Percentiles rank a stretch among this genome's conserved stretches.
Conservation (phyloP, 495 filamentous ascomycete species). For the Neurospora hispaniola region DNA sequence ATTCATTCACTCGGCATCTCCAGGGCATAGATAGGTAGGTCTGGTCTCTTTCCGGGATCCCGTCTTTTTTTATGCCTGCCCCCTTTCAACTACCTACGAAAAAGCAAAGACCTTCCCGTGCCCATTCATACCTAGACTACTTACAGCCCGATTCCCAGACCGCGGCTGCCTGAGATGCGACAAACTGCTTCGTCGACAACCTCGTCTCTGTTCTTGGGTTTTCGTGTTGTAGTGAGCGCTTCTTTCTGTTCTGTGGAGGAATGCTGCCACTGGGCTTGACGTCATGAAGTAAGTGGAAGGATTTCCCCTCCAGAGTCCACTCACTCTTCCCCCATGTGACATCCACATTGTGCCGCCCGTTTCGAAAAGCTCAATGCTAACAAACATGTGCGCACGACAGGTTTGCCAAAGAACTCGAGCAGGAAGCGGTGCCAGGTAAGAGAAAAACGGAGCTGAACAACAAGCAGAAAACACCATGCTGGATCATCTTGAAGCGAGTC, state of each 20-base stretch:
- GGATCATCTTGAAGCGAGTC: background rate
- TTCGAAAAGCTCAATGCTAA: slow-evolving; percentile 1
- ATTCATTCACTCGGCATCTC: background rate
- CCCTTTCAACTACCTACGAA: background rate
- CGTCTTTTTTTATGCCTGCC: background rate
- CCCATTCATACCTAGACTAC: background rate
- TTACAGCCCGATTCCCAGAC: background rate
- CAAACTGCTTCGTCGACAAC: background rate
- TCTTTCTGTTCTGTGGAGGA: background rate
- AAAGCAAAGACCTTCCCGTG: background rate
- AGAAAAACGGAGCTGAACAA: background rate
- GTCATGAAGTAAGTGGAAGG: slow-evolving; percentile 23
- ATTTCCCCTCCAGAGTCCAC: background rate
- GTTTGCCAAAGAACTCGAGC: slow-evolving; percentile 66
- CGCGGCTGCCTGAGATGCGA: background rate
- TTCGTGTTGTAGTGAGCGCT: background rate
- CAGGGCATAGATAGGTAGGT: background rate
- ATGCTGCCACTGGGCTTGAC: slow-evolving; percentile 12
- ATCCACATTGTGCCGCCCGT: background rate
- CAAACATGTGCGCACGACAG: slow-evolving; percentile 24
- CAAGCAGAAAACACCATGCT: background rate
- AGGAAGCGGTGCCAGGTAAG: slow-evolving; percentile 66
- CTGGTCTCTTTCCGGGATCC: background rate
- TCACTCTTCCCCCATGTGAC: background rate
- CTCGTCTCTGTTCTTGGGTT: background rate